phyloP scores from a whole-genome alignment of 1,284 basidiomycete species.

The Ceratorhiza oryzae-sativae region DNA sequence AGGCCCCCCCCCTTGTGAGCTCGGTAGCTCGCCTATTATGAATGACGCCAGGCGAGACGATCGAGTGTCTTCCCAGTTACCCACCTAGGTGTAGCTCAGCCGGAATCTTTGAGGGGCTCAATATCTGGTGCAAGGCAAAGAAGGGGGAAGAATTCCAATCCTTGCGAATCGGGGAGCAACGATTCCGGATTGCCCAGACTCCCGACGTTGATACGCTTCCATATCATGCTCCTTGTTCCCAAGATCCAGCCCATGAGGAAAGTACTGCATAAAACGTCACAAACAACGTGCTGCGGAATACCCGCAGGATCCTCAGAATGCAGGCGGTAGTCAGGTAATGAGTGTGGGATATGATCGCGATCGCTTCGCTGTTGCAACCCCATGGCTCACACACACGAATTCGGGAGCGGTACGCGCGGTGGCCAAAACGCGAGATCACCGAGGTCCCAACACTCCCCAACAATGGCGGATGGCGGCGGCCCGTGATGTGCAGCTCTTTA shows the following conservation, averaged over 20 bases:
- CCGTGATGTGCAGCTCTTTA: background rate
- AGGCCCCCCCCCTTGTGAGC: background rate
- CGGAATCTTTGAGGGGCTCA: background rate
- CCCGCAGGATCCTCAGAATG: background rate
- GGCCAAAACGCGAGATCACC: background rate
- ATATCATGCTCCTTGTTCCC: slow-evolving; percentile 2
- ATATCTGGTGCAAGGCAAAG: background rate
- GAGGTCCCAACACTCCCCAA: slow-evolving; percentile 1
- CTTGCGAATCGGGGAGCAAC: background rate
- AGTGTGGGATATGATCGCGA: slow-evolving; percentile 16
- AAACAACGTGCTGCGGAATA: slow-evolving; percentile 22
- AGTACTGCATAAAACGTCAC: background rate
- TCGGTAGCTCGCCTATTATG: background rate
- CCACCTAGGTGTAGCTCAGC: slow-evolving; percentile 10
- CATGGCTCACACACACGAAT: slow-evolving; percentile 9
- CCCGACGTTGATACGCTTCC: slow-evolving; percentile 11
- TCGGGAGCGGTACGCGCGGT: background rate
- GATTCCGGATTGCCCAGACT: slow-evolving; percentile 6
- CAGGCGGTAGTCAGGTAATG: slow-evolving; percentile 26
- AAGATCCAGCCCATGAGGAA: background rate
- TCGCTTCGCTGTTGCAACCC: slow-evolving; percentile 28
- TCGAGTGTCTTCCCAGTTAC: background rate
- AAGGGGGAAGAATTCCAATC: background rate
- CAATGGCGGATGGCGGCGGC: background rate
- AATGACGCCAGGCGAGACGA: background rate